These are phyloP conservation scores for Colletotrichum zoysiae DNA, from an alignment of 2,329 filamentous ascomycete genomes.

Conservation along the genomic window DNA sequence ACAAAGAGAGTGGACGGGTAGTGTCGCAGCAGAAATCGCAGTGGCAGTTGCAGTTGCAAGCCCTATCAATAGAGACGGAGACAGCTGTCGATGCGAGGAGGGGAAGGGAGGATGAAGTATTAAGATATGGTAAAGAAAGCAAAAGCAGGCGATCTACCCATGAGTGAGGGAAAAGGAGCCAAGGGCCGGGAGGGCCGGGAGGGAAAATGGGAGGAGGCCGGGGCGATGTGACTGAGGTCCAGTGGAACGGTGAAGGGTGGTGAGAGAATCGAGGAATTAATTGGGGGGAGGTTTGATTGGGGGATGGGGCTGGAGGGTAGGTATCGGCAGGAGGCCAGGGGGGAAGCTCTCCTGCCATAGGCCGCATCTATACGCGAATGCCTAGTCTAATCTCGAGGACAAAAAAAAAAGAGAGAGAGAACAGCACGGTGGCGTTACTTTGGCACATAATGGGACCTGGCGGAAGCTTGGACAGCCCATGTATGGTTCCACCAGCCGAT, in stretches of 20 bases:
- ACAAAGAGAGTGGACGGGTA: slow-evolving; percentile 37
- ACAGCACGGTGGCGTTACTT: slow-evolving; percentile 42
- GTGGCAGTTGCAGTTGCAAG: slow-evolving; percentile 23
- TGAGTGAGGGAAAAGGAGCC: slow-evolving; percentile 32
- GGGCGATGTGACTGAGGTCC: slow-evolving; percentile 34
- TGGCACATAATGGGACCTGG: slow-evolving; percentile 38
- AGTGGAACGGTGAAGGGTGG: slow-evolving; percentile 29
- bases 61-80: slow-evolving; percentile 15
- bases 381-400: slow-evolving; percentile 29
- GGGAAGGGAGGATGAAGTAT: slow-evolving; percentile 22
- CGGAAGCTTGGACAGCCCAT: slow-evolving; percentile 43
- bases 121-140: slow-evolving; percentile 21
- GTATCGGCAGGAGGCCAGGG: slow-evolving; percentile 16
- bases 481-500: slow-evolving; percentile 38
- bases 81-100: background rate
- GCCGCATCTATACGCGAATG: slow-evolving; percentile 22
- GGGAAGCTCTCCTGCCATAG: slow-evolving; percentile 25
- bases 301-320: slow-evolving; percentile 11
- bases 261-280: slow-evolving; percentile 35
- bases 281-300: slow-evolving; percentile 36
- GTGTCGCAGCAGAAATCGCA: slow-evolving; percentile 23
- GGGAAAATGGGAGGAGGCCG: slow-evolving; percentile 18
- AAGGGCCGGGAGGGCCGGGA: slow-evolving; percentile 40
- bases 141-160: slow-evolving; percentile 27
- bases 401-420: slow-evolving; percentile 23